Base-by-base conservation (phyloP, 2,329 filamentous ascomycete genomes). In the Penicillium sp. region DNA sequence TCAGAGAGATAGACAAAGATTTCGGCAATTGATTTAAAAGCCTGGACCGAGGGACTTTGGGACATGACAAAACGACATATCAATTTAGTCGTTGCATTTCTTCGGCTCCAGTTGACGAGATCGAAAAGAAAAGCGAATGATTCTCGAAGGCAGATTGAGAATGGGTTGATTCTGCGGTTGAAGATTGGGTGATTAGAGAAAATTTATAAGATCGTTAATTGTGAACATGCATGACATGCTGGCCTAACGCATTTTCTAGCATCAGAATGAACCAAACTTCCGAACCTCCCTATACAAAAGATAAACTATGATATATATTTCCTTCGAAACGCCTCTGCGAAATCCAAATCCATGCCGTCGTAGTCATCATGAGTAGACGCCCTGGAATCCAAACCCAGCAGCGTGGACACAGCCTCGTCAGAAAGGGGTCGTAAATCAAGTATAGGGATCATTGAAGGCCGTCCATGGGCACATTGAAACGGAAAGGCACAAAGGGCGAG, bases 391-490 rank as follows among this genome's bases (percentile, higher is more conserved):
- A 45, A 23, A 48, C 43, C 23, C 18, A 29, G 47, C 38, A 18
- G 32, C 9, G 18, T 30, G 13, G 42, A 26, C 16, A 23, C n/a
- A 8, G 27, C 11, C n/a, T 29, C n/a, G 7, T 47, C 48, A 23
- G 48, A 10, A 3, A 52, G 42, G 14, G 51, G 34, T 18, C 61
- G 60, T 29, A 77, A 44, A 53, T 73, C 71, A 36, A 75, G 61
- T 35, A 79, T 64, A 9, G 77, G 76, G 14, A 78, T 64, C 72
- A 79, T 77, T 23, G 76, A 77, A 10, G 77, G 77, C 39, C 78
- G 70, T 30, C 78, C 78, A 65, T 80, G 78, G 16, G 78, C 78
- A 57, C 78, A 80, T 47, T 79, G 76, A 53, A 80, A 80, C 1
- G 78, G 78, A 55, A 80, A 77, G 7, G 66, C 70, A 55, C 77